Percentiles rank a stretch among this genome's conserved stretches.
These are phyloP conservation scores for Saccharum spontaneum DNA, from an alignment of 176 grass and related monocot genomes.

Conservation along the genomic window DNA sequence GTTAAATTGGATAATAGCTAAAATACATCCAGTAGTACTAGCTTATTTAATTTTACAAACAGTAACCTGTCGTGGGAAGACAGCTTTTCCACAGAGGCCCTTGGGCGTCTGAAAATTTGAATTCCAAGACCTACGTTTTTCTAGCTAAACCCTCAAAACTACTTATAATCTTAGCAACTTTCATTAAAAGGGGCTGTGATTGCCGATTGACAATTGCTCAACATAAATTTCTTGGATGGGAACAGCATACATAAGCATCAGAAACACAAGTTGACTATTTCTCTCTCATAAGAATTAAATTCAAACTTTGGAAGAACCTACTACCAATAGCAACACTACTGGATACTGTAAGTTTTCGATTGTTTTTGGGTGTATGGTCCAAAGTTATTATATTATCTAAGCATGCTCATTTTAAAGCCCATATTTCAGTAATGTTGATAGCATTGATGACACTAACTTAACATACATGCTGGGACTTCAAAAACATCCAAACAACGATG, in stretches of 20 bases:
- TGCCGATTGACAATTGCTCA: background rate
- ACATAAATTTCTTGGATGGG: background rate
- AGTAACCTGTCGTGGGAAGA: background rate
- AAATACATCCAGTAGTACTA: conserved; percentile 7
- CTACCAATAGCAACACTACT: background rate
- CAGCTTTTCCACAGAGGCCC: background rate
- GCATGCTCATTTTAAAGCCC: background rate
- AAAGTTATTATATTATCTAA: background rate
- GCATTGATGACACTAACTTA: background rate
- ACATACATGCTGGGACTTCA: background rate
- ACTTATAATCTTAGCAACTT: background rate
- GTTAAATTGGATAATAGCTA: conserved; percentile 12
- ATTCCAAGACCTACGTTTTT: background rate
- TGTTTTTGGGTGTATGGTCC: background rate
- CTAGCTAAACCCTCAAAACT: background rate
- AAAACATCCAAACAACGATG: background rate
- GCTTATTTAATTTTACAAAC: conserved; percentile 24
- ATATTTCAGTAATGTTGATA: background rate
- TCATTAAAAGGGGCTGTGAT: background rate
- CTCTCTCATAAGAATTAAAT: background rate
- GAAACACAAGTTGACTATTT: background rate
- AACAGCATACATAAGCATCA: background rate
- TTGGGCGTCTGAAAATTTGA: background rate
- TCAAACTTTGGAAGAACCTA: background rate
- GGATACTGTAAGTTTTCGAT: background rate